Percentiles rank a stretch among this genome's conserved stretches.
phyloP scores from a whole-genome alignment of 345 rosid genomes.

The Draba incana region DNA sequence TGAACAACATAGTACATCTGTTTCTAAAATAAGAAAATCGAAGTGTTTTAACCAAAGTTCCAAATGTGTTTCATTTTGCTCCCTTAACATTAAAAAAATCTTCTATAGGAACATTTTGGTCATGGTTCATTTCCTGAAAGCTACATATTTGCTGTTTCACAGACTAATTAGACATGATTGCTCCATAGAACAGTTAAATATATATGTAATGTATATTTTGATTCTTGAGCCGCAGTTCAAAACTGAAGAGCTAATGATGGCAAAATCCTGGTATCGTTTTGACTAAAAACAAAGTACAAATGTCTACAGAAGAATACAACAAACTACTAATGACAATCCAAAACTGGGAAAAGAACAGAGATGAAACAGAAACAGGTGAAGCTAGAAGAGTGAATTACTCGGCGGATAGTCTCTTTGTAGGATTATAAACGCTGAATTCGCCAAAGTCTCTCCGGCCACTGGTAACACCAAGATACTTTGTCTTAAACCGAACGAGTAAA shows the following conservation, averaged over 20 bases:
- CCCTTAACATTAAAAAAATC: too few species aligned
- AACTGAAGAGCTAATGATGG: constrained; percentile 38
- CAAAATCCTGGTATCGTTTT: constrained; percentile 7
- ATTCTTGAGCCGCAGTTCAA: constrained; percentile 38
- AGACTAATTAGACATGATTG: constrained; percentile 29
- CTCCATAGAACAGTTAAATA: constrained; percentile 9
- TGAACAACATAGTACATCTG: too few species aligned
- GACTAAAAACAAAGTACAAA: background rate
- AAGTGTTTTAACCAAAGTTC: too few species aligned
- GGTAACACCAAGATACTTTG: constrained; percentile 35
- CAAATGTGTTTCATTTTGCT: too few species aligned
- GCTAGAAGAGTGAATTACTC: constrained; percentile 8
- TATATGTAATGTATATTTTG: constrained; percentile 24
- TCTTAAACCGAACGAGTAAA: too few species aligned
- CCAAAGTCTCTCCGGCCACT: constrained; percentile 95
- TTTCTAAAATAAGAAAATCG: too few species aligned
- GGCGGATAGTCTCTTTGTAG: constrained; percentile 49
- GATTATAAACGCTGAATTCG: constrained; percentile 87
- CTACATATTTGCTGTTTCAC: too few species aligned
- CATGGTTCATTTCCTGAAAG: too few species aligned
- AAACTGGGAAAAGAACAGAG: constrained; percentile 17
- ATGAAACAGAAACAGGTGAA: background rate
- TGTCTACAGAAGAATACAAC: constrained; percentile 29
- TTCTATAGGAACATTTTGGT: too few species aligned
- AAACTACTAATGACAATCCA: constrained; percentile 7